Percentiles rank a stretch among this genome's conserved stretches.
Conservation (phyloP, 495 filamentous ascomycete species). For the Aspergillus bridgeri region DNA sequence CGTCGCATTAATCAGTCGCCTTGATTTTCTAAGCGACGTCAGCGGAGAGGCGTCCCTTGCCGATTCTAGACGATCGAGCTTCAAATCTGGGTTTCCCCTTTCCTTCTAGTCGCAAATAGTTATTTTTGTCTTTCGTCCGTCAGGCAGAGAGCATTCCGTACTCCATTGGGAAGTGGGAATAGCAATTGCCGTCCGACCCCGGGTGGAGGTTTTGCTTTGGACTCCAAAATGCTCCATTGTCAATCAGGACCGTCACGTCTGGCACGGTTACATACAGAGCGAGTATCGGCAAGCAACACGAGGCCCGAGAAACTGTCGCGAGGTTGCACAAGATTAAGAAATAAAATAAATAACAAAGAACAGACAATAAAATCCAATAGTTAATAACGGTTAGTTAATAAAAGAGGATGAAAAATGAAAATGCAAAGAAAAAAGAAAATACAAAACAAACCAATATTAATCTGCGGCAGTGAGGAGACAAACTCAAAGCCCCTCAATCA, state of each 20-base stretch:
- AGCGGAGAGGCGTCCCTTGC: neutral
- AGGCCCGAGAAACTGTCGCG: neutral
- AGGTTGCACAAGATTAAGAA: neutral
- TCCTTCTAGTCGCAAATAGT: neutral
- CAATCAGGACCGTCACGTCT: neutral
- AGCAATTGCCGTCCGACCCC: neutral
- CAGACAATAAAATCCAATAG: no score
- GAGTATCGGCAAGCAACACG: neutral
- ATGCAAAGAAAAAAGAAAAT: neutral
- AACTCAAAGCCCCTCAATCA: neutral
- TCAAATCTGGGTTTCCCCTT: neutral
- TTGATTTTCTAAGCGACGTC: neutral
- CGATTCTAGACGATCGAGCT: no score
- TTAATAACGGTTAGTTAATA: no score
- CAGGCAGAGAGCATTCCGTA: no score
- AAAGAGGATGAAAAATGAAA: neutral
- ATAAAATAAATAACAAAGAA: no score
- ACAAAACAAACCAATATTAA: neutral
- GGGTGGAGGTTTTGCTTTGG: neutral
- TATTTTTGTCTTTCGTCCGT: no score
- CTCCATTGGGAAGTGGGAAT: neutral
- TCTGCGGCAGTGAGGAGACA: neutral
- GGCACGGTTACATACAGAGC: no score
- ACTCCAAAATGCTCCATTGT: no score
- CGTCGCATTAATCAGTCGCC: no score